Evolutionary conservation across 2,329 filamentous ascomycete genomes (phyloP), one percentile per base, ranked within the genome.

Genomic region (Aspergillus flavus): DNA sequence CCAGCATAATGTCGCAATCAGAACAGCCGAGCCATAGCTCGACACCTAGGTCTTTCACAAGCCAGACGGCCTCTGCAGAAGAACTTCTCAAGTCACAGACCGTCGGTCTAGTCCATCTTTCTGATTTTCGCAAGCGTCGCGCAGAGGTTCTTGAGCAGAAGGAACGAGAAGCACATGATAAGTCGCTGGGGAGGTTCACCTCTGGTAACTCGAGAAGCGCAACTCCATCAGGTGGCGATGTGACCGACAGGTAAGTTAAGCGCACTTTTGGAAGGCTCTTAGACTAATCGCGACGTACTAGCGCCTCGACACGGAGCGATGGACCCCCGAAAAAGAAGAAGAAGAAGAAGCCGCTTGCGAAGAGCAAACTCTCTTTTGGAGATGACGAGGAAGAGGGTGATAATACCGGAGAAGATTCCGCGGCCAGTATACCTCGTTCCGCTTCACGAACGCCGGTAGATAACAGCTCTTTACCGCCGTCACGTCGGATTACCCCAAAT

Each of bases 61-160:
- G 89, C 48, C 91, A 94, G 73, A 89, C 89, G 66, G 85, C 90
- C 69, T 91, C 91, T 1, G 91, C 92, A 1, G 88, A 94, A 76
- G 90, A 97, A 73, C 84, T 93, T 16, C 85, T 97, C 55, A 94
- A 94, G 64, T 92, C 88, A 59, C 89, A 93, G 73, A 96, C 93
- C 0, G 93, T 97, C 68, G 95, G 95, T 46, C 89, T 99, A 3
- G 94, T 98, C 59, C 88, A 92, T 62, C 89, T 97, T 50, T 93
- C 92, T 68, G 95, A 98, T 76, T 98, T 96, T 78, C 93, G 94
- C 78, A 98, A 99, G 81, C 89, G 95, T 64, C 92, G 94, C 78
- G 94, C 93, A 70, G 93, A 97, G 79, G 92, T 94, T n/a, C 83
- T 97, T 55, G 94, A 97, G 77, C 89, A 92, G 75, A 94, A 95